phyloP scores from a whole-genome alignment of 2,329 filamentous ascomycete genomes.

The Aspergillus terreus region DNA sequence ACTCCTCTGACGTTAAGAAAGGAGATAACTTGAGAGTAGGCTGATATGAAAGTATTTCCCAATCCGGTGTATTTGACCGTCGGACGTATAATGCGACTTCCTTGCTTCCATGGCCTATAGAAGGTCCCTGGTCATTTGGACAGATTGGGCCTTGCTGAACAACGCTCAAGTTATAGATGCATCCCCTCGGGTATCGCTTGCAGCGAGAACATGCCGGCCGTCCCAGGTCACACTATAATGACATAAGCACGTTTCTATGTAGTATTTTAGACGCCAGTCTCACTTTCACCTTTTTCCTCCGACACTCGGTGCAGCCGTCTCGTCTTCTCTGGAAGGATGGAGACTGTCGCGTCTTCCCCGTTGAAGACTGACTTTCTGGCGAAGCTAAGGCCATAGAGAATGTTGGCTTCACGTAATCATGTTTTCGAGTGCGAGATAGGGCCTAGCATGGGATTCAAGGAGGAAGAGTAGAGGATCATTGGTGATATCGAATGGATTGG shows the following conservation, averaged over 20 bases:
- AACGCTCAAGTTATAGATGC: not conserved
- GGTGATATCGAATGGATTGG: too few species aligned
- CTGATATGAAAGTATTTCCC: conserved; percentile 4
- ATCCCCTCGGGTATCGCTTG: not conserved
- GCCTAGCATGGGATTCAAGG: too few species aligned
- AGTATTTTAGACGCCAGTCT: not conserved
- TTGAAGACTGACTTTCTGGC: not conserved
- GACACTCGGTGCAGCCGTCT: not conserved
- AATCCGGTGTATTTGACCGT: not conserved
- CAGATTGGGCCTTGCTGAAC: not conserved
- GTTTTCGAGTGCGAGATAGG: not conserved
- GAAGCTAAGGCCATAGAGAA: not conserved
- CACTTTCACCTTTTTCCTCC: not conserved
- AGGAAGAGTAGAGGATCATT: too few species aligned
- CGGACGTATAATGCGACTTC: not conserved
- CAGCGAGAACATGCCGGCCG: not conserved
- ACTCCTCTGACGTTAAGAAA: conserved; percentile 18
- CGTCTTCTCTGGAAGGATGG: not conserved
- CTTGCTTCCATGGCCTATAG: not conserved
- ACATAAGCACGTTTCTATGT: not conserved
- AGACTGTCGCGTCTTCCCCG: not conserved
- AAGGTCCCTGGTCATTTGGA: not conserved
- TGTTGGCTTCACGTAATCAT: not conserved
- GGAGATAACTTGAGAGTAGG: conserved; percentile 15
- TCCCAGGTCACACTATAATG: not conserved